Base-by-base conservation (phyloP, 306 rosid genomes). In the Purshia tridentata region DNA sequence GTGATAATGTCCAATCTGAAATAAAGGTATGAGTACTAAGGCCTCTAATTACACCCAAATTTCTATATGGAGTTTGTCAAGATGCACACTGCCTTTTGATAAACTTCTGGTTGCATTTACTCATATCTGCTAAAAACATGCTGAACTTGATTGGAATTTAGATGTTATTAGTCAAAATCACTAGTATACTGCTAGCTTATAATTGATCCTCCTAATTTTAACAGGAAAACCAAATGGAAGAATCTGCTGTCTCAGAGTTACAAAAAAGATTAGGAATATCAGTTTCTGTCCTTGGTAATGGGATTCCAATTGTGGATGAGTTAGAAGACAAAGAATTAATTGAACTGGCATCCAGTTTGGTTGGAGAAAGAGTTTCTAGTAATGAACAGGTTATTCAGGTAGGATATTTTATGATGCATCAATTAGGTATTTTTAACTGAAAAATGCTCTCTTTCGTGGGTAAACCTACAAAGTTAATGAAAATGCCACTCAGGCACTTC, bases 241-340 rank as follows among this genome's bases (percentile, higher is more conserved):
- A 80, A 59, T 88, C 88, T 84, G 81, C 86, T 65, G 56, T 91
- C 73, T 82, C 86, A 44, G 95, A 89, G 59, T 86, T 94, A 71
- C 89, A 82, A 67, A 86, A 73, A 67, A 82, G 76, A 72, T 81
- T 94, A 72, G 96, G 89, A 77, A 77, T 91, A 82, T 78, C 92
- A 61, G 84, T 84, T 84, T 84, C 87, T n/a, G 78, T 77, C 47
- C 75, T 89, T 68, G 78, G 62, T 81, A 81, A 85, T 51, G 80
- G 87, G 50, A 60, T 79, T 83, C 91, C 86, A 65, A 71, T 89
- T 70, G 72, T 86, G 18, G 88, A 83, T 68, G 98, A 89, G 80
- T 55, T 78, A 74, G 89, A 89, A 73, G 97, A 94, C 65, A 81
- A 70, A 76, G 97, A 89, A 74, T 79, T 94, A 66, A 85, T 85